Percentiles rank a stretch among this genome's conserved stretches.
Evolutionary conservation across 805 yeast species (phyloP).

Genomic region (Saturnispora bothae): DNA sequence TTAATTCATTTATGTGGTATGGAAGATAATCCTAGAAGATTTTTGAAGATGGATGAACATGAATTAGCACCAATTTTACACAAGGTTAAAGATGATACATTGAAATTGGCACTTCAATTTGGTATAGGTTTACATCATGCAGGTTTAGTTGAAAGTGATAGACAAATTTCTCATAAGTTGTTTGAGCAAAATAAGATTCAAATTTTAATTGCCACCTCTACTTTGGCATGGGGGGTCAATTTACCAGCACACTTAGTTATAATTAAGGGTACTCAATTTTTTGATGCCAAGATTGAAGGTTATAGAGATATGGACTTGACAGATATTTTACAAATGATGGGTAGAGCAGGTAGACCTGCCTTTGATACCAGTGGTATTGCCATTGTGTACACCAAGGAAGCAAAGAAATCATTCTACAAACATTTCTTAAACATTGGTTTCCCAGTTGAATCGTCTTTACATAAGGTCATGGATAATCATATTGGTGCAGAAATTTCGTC

Average conservation of each 20-base stretch:
- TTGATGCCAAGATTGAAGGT: constrained; percentile 53
- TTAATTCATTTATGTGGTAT: constrained; percentile 68
- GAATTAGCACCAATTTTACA: constrained; percentile 43
- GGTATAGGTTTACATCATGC: constrained; percentile 82
- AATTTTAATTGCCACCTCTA: constrained; percentile 68
- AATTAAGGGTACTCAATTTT: constrained; percentile 65
- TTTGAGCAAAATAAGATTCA: constrained; percentile 64
- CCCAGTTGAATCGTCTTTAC: constrained; percentile 74
- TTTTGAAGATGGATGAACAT: constrained; percentile 51
- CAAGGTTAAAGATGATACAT: constrained; percentile 72
- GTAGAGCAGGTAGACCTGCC: constrained; percentile 77
- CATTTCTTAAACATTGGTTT: constrained; percentile 71
- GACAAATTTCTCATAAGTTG: constrained; percentile 58
- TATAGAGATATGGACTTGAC: constrained; percentile 77
- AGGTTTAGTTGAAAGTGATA: constrained; percentile 64
- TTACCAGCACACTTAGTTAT: constrained; percentile 72
- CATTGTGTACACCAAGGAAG: constrained; percentile 64
- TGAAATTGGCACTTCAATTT: constrained; percentile 60
- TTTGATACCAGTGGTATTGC: constrained; percentile 72
- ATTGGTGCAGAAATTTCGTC: constrained; percentile 72
- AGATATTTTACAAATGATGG: constrained; percentile 78
- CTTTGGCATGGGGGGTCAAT: constrained; percentile 82
- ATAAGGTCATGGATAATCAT: constrained; percentile 68
- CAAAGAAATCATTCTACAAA: constrained; percentile 65
- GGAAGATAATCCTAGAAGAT: constrained; percentile 67